Base-by-base conservation (phyloP, 371 early-diverging fungal genomes). In the Smittium culicis region DNA sequence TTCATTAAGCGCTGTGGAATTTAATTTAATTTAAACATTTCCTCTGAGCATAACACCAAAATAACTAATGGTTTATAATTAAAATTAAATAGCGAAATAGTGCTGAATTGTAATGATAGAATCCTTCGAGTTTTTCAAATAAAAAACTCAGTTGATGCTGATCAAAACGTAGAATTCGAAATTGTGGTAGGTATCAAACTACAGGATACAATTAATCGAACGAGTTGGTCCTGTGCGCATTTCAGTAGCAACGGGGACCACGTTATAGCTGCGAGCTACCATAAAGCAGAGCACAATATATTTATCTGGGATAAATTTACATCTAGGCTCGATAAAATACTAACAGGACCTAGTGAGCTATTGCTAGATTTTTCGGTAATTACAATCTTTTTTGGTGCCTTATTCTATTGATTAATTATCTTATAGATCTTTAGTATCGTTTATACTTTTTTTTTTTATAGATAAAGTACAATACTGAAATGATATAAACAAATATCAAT, bases 311-410 rank as follows among this genome's bases (percentile, higher is more conserved):
- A 94, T 71, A 86, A 84, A 66, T 77, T 81, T 25, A 79, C 82
- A 34, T 88, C 90, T 14, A 87, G 83, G 66, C 78, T 96, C 17
- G 89, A 91, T 29, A 94, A 91, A 74, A 86, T 93, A 60, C 77
- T 96, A 17, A 91, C 93, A 62, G 94, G 95, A 0, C 94, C 94
- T 1, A 89, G 87, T 62, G 94, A 96, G 67, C 86, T 87, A 5
- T 71, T 95, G 34, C 81, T 86, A 63, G 91, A 93, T 74, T 64
- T 94, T n/a, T 80, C 87, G 34, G 93, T 91, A 81, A 72, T n/a
- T n/a, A n/a, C n/a, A n/a, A n/a, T n/a, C n/a, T n/a, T n/a, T n/a
- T n/a, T n/a, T n/a, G n/a, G n/a, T n/a, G n/a, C n/a, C n/a, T n/a
- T n/a, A n/a, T n/a, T n/a, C n/a, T n/a, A n/a, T n/a, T n/a, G n/a